Conservation (phyloP, 78 protist genomes). For the Emiliania huxleyi region DNA sequence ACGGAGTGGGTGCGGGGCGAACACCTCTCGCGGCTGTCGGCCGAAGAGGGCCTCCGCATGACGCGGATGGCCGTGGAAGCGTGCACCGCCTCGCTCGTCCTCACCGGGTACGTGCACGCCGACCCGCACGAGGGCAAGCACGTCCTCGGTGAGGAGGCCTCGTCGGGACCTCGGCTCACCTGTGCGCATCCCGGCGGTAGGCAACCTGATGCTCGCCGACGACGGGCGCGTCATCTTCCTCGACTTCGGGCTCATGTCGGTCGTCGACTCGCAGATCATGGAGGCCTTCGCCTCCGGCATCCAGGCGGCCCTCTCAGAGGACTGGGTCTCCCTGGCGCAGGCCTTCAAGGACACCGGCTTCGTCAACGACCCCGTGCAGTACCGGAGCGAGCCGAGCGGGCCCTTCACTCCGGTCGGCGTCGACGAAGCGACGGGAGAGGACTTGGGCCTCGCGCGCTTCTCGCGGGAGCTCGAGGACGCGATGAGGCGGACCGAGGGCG, state of each 20-base stretch:
- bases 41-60: background rate
- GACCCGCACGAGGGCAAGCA: slow-evolving; percentile 29
- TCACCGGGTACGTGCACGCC: slow-evolving; percentile 15
- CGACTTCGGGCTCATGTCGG: slow-evolving; percentile 40
- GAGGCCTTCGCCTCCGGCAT: background rate
- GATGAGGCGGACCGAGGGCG: background rate
- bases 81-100: background rate
- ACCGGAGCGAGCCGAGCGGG: background rate
- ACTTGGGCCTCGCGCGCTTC: background rate
- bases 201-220: background rate
- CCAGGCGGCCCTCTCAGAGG: background rate
- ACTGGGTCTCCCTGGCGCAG: background rate
- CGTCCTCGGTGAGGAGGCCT: too few relatives aligned
- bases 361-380: background rate
- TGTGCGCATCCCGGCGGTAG: too few relatives aligned
- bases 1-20: slow-evolving; percentile 23
- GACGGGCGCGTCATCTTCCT: slow-evolving; percentile 29
- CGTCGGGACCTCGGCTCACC: too few relatives aligned
- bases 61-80: background rate
- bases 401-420: background rate
- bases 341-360: background rate
- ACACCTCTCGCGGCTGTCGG: background rate
- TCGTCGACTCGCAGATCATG: background rate
- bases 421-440: too few relatives aligned
- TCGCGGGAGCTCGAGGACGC: background rate